These are phyloP conservation scores for Pterothamnion heteromorphum DNA, from an alignment of 31 red algal species.

Conservation along the genomic window DNA sequence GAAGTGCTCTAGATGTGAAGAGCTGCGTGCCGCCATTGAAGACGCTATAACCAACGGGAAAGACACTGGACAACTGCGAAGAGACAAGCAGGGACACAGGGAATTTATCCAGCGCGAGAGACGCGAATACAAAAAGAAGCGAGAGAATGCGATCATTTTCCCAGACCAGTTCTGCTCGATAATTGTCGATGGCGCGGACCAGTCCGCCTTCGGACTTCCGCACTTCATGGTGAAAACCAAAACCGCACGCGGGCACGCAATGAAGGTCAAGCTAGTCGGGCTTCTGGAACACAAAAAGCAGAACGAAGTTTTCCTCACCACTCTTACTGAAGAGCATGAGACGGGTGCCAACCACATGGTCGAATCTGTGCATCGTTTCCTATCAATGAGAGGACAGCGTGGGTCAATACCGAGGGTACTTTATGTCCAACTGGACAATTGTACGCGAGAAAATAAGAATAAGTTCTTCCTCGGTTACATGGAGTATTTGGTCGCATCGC, in stretches of 20 bases:
- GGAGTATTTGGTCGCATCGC: neutral
- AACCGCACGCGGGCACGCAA: neutral
- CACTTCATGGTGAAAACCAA: neutral
- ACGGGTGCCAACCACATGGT: neutral
- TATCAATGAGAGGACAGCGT: neutral
- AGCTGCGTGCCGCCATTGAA: neutral
- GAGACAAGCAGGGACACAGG: neutral
- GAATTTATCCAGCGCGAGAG: neutral
- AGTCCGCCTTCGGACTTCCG: neutral
- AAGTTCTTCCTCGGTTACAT: neutral
- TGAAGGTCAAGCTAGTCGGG: constrained; percentile 16
- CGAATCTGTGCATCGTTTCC: neutral
- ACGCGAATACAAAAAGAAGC: neutral
- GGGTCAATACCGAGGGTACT: neutral
- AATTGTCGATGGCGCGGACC: constrained; percentile 37
- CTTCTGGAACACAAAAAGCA: neutral
- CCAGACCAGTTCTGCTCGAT: neutral
- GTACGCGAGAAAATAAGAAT: constrained; percentile 10
- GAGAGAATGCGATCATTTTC: neutral
- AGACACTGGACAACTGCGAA: neutral
- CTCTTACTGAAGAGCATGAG: neutral
- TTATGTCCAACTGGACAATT: constrained; percentile 23
- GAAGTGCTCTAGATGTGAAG: neutral
- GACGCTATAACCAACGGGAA: neutral
- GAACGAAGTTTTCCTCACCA: neutral